Base-by-base conservation (phyloP, 495 filamentous ascomycete species). In the Aspergillus saccharolyticus region DNA sequence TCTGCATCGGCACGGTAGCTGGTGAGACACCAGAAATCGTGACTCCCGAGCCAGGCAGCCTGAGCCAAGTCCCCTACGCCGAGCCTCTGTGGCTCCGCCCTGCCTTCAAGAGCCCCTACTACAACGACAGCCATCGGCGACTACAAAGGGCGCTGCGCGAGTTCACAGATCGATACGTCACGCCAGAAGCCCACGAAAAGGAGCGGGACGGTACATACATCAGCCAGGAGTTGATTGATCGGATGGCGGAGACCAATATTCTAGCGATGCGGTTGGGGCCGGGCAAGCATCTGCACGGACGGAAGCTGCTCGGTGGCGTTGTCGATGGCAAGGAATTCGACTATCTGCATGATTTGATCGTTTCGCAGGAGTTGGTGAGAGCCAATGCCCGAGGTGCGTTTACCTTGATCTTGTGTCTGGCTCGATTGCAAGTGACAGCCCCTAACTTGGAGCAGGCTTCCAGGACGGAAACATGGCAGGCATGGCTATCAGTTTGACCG, bases 181-280 rank as follows among this genome's bases (percentile, higher is more conserved):
- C 75, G 5, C 89, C 90, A 21, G 89, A 93, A 70, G 90, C 90
- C 4, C 78, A 88, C 66, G 80, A 86, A 73, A 87, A 88, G 71
- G 90, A 96, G 76, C 78, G 75, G 64, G 83, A 85, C 66, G 90
- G 90, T 47, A 84, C 82, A 46, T 80, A 83, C 64, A 88, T 93
- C 63, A 84, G 80, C 59, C 87, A 92, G 74, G 86, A 85, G 64
- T 71, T 94, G 53, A 89, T 94, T 62, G 80, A 91, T 62, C 77
- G 78, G 46, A 91, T 93, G 89, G 82, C 87, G 4, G 76, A 85
- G 66, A 80, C 80, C 48, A 86, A 87, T 56, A 74, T 96, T 6
- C 69, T 93, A 53, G 89, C 87, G 54, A 93, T 94, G 89, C 83
- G 89, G 20, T 69, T 94, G 60, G 90, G 90, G 0, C 90, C 90